Conservation (phyloP, 2,329 filamentous ascomycete genomes). For the Epichloe elymi region DNA sequence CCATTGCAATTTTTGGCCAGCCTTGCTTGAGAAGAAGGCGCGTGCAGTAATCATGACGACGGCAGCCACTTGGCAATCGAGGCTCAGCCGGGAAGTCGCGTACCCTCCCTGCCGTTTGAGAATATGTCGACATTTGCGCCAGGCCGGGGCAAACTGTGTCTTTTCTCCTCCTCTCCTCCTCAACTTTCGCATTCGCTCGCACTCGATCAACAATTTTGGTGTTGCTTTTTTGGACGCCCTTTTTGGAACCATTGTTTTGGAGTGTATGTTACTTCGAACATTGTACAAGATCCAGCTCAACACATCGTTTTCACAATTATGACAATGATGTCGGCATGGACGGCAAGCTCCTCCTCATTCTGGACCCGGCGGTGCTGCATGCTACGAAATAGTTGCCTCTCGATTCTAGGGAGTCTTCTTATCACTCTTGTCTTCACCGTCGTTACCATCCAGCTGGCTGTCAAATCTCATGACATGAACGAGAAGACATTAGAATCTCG, state of each 20-base stretch:
- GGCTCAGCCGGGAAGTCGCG: neutral
- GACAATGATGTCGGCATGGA: neutral
- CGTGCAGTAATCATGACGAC: neutral
- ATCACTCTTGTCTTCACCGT: conserved; percentile 6
- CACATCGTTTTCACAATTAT: neutral
- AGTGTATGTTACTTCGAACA: conserved; percentile 10
- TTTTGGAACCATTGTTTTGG: conserved; percentile 13
- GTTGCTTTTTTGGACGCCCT: neutral
- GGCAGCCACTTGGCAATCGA: neutral
- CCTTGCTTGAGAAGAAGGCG: neutral
- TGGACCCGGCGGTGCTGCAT: neutral
- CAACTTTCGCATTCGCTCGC: conserved; percentile 1
- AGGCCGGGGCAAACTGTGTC: neutral
- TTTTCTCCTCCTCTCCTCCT: neutral
- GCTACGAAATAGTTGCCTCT: neutral
- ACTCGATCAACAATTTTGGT: neutral
- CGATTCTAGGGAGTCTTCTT: neutral
- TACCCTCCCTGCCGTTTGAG: neutral
- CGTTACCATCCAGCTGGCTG: conserved; percentile 1
- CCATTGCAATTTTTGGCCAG: neutral
- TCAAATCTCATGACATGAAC: neutral
- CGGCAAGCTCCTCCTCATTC: neutral
- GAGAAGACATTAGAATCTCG: conserved; percentile 5
- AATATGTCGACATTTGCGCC: neutral
- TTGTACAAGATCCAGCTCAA: neutral